These are phyloP conservation scores for Batkoa obscura DNA, from an alignment of 371 early-diverging fungal species.

Conservation along the genomic window DNA sequence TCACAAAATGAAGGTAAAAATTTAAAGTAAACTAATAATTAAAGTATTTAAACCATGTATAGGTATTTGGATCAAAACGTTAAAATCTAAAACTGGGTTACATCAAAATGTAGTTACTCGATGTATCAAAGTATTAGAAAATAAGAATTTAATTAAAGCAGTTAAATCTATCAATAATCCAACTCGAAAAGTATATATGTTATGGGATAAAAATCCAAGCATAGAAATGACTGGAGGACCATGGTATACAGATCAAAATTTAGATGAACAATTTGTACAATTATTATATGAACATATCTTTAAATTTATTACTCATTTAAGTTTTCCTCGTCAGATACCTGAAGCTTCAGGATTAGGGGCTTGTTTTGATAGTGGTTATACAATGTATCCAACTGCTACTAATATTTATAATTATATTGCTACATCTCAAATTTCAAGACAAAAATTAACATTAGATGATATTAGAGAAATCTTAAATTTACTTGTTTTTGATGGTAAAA, in stretches of 20 bases:
- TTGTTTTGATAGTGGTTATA: not conserved
- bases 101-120: constrained; percentile 65
- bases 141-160: constrained; percentile 67
- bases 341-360: not conserved
- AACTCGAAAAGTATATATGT: constrained; percentile 86
- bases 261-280: constrained; percentile 89
- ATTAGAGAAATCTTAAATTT: not conserved
- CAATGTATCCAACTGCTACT: not conserved
- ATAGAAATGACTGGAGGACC: constrained; percentile 94
- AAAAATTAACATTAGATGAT: not conserved
- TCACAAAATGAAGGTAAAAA: not conserved
- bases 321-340: not conserved
- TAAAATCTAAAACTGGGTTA: constrained; percentile 70
- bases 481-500: not conserved
- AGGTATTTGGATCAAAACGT: constrained; percentile 78
- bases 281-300: constrained; percentile 51
- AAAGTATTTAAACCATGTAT: not conserved
- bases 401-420: not conserved
- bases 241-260: constrained; percentile 93
- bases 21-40: not conserved
- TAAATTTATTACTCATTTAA: constrained; percentile 32
- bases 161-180: constrained; percentile 89
- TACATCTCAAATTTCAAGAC: not conserved
- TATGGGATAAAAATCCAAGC: constrained; percentile 71
- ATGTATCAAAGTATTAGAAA: constrained; percentile 66